Conservation (phyloP, 2,329 filamentous ascomycete species). For the Penicillium sp. region DNA sequence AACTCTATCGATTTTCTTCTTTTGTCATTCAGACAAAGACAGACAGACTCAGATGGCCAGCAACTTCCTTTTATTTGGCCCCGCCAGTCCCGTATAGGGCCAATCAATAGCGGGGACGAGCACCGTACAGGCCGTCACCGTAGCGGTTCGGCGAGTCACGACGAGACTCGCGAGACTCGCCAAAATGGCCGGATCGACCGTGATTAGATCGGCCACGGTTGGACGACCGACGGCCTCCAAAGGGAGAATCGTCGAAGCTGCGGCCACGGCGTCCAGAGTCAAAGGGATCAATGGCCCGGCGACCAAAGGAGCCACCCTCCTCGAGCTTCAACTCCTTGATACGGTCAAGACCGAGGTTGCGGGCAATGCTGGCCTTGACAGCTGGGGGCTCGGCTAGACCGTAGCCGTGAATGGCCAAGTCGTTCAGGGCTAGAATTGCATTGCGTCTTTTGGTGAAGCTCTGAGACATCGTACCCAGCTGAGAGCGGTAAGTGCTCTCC, state of each 20-base stretch:
- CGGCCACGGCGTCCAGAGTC: slow-evolving; percentile 7
- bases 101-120: slow-evolving; percentile 18
- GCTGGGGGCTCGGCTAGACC: slow-evolving; percentile 49
- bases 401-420: slow-evolving; percentile 52
- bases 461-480: slow-evolving; percentile 27
- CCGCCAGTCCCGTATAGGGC: neutral
- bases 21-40: slow-evolving; percentile 4
- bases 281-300: slow-evolving; percentile 5
- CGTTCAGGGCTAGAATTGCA: slow-evolving; percentile 51
- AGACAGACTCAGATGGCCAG: slow-evolving; percentile 7
- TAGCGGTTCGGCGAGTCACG: slow-evolving; percentile 5
- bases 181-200: slow-evolving; percentile 5
- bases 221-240: slow-evolving; percentile 5
- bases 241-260: slow-evolving; percentile 6
- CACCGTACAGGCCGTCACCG: neutral
- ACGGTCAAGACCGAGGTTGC: slow-evolving; percentile 36
- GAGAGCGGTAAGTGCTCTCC: slow-evolving; percentile 39
- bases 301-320: slow-evolving; percentile 1
- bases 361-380: slow-evolving; percentile 27
- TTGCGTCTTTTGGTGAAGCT: slow-evolving; percentile 40
- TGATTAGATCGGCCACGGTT: slow-evolving; percentile 7
- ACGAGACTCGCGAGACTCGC: slow-evolving; percentile 11
- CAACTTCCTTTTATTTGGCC: neutral
- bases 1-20: slow-evolving; percentile 22
- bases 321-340: slow-evolving; percentile 33